A percentile compares a stretch with the other conserved stretches of the same genome.
Conservation (phyloP, 306 rosid genomes). For the Rosa persica region DNA sequence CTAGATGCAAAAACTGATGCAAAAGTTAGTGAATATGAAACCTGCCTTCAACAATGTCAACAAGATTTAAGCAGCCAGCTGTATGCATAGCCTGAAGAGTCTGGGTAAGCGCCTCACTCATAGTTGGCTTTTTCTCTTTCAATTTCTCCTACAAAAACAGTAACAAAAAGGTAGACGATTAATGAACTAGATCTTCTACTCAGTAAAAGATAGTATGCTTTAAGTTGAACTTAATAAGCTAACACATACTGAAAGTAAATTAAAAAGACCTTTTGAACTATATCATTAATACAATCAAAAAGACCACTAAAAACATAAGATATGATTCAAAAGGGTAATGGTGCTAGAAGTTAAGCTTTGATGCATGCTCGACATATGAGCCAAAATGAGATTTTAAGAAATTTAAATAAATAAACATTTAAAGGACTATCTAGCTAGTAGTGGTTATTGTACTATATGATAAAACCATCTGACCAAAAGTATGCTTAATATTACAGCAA, state of each 20-base stretch:
- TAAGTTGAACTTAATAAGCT: not conserved
- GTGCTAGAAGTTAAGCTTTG: not conserved
- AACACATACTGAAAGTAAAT: not conserved
- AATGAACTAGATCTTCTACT: not conserved
- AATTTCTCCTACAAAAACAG: constrained; percentile 69
- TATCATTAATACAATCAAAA: not conserved
- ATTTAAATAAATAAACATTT: not conserved
- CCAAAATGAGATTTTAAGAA: not conserved
- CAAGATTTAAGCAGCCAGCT: constrained; percentile 87
- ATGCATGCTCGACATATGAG: not conserved
- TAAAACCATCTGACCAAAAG: not conserved
- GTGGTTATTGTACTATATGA: not conserved
- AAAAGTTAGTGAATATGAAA: constrained; percentile 17
- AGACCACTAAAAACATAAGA: not conserved
- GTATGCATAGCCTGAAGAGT: constrained; percentile 91
- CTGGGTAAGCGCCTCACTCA: constrained; percentile 67
- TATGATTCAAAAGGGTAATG: not conserved
- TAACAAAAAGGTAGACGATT: constrained; percentile 20
- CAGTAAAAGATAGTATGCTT: not conserved
- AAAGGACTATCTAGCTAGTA: not conserved
- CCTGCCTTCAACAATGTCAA: constrained; percentile 88
- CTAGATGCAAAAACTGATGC: not conserved
- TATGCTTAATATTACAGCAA: not conserved
- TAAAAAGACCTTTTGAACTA: not conserved
- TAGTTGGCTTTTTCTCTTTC: constrained; percentile 92